Evolutionary conservation across 352 stramenopile species (phyloP).

Genomic region (Globisporangium polare): DNA sequence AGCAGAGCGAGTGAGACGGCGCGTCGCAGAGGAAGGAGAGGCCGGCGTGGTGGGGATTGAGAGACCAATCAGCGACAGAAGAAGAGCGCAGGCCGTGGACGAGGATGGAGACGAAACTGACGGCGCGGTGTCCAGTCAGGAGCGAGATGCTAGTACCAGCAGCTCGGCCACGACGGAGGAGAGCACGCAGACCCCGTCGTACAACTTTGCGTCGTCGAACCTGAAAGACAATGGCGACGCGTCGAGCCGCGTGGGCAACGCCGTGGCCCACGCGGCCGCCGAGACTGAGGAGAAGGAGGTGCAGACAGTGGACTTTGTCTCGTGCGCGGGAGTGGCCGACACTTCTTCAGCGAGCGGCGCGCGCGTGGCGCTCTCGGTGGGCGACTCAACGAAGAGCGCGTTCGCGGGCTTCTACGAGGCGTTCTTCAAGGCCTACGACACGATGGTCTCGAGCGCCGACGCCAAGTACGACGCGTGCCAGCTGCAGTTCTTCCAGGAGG

Average conservation of each 20-base stretch:
- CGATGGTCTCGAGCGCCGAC: conserved; percentile 48
- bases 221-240: conserved; percentile 12
- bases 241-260: conserved; percentile 22
- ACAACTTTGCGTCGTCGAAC: conserved; percentile 20
- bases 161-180: conserved; percentile 4
- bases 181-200: conserved; percentile 16
- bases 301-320: conserved; percentile 47
- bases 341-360: conserved; percentile 18
- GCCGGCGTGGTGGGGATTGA: background rate
- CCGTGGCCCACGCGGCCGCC: conserved; percentile 23
- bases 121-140: background rate
- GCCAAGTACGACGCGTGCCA: conserved; percentile 58
- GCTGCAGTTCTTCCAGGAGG: conserved; percentile 62
- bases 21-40: conserved; percentile 12
- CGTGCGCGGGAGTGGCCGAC: conserved; percentile 23
- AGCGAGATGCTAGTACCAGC: background rate
- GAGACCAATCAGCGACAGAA: background rate
- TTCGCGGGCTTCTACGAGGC: conserved; percentile 54
- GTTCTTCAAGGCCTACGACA: conserved; percentile 59
- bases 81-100: conserved; percentile 3
- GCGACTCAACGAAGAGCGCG: conserved; percentile 33
- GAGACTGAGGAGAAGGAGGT: conserved; percentile 34
- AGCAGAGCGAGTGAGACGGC: conserved; percentile 6
- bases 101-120: background rate
- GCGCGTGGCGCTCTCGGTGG: conserved; percentile 43